Evolutionary conservation across 1,284 basidiomycete genomes (phyloP).

Genomic region (Cryptococcus wingfieldii): DNA sequence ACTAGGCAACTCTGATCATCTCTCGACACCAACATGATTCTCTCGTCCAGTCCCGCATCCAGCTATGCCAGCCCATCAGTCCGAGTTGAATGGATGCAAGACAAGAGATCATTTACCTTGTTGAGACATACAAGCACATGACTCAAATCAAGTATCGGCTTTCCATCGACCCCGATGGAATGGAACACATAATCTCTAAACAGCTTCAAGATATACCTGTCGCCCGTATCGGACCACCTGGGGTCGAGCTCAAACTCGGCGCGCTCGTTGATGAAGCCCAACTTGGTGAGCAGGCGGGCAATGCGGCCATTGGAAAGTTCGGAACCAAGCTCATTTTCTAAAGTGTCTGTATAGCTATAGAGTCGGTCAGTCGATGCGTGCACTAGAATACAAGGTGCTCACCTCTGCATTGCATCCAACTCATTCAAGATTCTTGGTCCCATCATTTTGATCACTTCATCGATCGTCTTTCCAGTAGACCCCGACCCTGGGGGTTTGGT

Average conservation of each 20-base stretch:
- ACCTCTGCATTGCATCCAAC: conserved; percentile 78
- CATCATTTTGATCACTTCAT: conserved; percentile 74
- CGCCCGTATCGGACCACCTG: conserved; percentile 96
- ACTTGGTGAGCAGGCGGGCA: conserved; percentile 87
- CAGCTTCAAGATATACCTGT: conserved; percentile 95
- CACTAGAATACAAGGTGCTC: conserved; percentile 29
- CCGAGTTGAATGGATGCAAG: neutral
- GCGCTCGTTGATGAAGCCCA: conserved; percentile 97
- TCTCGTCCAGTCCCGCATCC: conserved; percentile 88
- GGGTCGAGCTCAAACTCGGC: conserved; percentile 97
- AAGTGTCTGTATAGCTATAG: conserved; percentile 66
- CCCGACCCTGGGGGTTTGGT: conserved; percentile 53
- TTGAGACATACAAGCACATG: conserved; percentile 88
- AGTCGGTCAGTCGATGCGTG: neutral
- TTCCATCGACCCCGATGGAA: conserved; percentile 84
- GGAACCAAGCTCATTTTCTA: conserved; percentile 78
- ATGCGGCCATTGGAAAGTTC: conserved; percentile 96
- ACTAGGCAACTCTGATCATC: conserved; percentile 96
- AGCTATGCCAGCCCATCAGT: conserved; percentile 54
- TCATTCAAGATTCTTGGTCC: conserved; percentile 70
- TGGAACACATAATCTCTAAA: conserved; percentile 99
- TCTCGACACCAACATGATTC: conserved; percentile 82
- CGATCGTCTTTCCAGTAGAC: conserved; percentile 60
- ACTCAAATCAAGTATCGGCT: conserved; percentile 81
- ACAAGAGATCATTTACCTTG: conserved; percentile 59